Conservation (phyloP, 1,284 basidiomycete genomes). For the Leccinum griseonigrum region DNA sequence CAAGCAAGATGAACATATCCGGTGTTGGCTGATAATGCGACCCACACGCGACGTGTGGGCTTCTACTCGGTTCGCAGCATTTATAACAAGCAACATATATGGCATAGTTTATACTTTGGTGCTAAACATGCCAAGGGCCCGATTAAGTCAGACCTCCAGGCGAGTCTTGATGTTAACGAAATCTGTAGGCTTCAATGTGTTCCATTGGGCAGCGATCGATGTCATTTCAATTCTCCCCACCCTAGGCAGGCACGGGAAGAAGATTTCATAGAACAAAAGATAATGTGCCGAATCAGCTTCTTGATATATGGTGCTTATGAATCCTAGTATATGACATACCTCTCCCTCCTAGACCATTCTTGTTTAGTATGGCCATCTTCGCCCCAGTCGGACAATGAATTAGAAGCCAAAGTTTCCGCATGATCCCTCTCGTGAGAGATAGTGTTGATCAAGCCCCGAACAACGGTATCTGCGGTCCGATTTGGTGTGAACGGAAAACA, state of each 20-base stretch:
- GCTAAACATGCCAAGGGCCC: not conserved
- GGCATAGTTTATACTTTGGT: constrained; percentile 24
- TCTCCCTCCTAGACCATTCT: constrained; percentile 54
- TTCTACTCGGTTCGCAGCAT: constrained; percentile 6
- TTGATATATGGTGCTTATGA: not conserved
- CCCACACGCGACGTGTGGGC: constrained; percentile 1
- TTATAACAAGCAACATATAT: constrained; percentile 18
- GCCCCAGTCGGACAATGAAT: constrained; percentile 42
- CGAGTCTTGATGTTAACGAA: constrained; percentile 50
- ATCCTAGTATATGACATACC: constrained; percentile 32
- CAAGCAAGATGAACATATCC: not conserved
- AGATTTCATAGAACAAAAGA: constrained; percentile 1
- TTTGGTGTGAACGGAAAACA: constrained; percentile 64
- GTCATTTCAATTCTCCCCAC: constrained; percentile 52
- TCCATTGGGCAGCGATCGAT: constrained; percentile 44
- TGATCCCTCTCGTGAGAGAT: constrained; percentile 29
- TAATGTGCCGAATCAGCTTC: constrained; percentile 7
- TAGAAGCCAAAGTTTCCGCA: constrained; percentile 3
- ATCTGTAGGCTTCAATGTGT: constrained; percentile 42
- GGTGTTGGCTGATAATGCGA: not conserved
- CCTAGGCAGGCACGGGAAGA: constrained; percentile 29
- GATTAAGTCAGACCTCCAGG: constrained; percentile 44
- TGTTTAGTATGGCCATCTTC: constrained; percentile 43
- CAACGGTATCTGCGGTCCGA: constrained; percentile 48
- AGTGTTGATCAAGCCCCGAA: constrained; percentile 48